Percentiles rank a stretch among this genome's conserved stretches.
Conservation (phyloP, 2,329 filamentous ascomycete species). For the Colletotrichum cordylinicola region DNA sequence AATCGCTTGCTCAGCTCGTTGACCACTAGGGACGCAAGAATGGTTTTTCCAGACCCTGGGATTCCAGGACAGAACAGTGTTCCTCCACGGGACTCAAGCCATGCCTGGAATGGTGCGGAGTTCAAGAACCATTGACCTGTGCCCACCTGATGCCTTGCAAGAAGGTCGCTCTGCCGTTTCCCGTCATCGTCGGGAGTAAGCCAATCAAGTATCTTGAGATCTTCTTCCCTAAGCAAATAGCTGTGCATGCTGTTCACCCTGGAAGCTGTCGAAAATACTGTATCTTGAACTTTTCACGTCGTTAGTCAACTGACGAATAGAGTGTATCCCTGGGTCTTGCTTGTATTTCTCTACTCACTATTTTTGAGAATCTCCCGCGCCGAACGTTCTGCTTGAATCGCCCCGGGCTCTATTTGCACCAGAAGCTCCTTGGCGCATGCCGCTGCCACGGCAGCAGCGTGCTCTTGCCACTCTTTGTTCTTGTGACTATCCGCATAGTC, state of each 20-base stretch:
- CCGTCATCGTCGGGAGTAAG: not conserved
- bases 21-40: slow-evolving; percentile 45
- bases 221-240: not conserved
- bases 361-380: accelerated
- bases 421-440: slow-evolving; percentile 30
- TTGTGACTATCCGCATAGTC: slow-evolving; percentile 47
- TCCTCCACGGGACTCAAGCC: slow-evolving; percentile 29
- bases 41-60: slow-evolving; percentile 55
- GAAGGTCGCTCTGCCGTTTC: not conserved
- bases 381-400: not conserved
- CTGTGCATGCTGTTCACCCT: not conserved
- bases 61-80: slow-evolving; percentile 52
- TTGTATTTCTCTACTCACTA: not conserved
- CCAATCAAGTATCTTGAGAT: not conserved
- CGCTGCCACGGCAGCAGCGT: slow-evolving; percentile 39
- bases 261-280: not conserved
- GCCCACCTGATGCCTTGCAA: slow-evolving; percentile 9
- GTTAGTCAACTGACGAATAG: not conserved
- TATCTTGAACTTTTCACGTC: not conserved
- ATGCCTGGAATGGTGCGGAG: slow-evolving; percentile 38
- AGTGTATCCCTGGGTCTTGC: no score
- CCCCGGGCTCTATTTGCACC: not conserved
- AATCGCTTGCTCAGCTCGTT: slow-evolving; percentile 39
- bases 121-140: slow-evolving; percentile 53
- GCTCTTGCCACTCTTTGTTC: slow-evolving; percentile 38